Conservation (phyloP, 2,329 filamentous ascomycete species). For the Pseudogymnoascus sp. region DNA sequence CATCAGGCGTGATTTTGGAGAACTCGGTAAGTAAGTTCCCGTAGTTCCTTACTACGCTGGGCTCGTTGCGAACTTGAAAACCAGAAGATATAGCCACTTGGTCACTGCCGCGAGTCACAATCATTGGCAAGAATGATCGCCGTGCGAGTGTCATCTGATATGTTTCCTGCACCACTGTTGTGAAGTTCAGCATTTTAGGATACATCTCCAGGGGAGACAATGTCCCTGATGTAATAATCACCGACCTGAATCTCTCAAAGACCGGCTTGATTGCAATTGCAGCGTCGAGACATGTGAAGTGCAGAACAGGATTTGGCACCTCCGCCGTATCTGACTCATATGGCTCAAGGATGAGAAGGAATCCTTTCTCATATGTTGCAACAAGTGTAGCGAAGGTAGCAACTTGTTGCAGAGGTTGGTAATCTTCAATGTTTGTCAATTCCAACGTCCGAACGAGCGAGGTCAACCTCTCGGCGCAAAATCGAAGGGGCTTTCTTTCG, state of each 20-base stretch:
- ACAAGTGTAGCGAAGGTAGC: conserved; percentile 95
- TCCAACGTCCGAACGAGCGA: conserved; percentile 92
- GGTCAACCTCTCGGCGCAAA: conserved; percentile 89
- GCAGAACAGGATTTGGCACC: conserved; percentile 91
- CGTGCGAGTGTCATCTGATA: conserved; percentile 94
- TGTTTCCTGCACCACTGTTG: conserved; percentile 88
- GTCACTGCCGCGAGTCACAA: conserved; percentile 89
- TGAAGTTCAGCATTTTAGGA: conserved; percentile 94
- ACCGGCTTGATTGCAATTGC: conserved; percentile 97
- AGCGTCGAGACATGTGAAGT: conserved; percentile 93
- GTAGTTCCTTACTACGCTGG: conserved; percentile 94
- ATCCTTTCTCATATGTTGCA: conserved; percentile 94
- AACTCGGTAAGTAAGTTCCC: conserved; percentile 91
- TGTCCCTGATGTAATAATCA: conserved; percentile 96
- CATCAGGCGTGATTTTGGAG: conserved; percentile 89
- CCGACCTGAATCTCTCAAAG: conserved; percentile 93
- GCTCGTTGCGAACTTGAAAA: conserved; percentile 92
- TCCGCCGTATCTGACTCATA: conserved; percentile 93
- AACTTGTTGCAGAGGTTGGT: conserved; percentile 91
- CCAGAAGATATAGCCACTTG: conserved; percentile 87
- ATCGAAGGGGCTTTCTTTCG: conserved; percentile 86
- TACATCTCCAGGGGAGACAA: conserved; percentile 98
- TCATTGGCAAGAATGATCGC: conserved; percentile 94
- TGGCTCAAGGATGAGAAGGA: conserved; percentile 91
- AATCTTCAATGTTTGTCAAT: conserved; percentile 96